phyloP scores from a whole-genome alignment of 306 rosid genomes.

The Quercus rubra region DNA sequence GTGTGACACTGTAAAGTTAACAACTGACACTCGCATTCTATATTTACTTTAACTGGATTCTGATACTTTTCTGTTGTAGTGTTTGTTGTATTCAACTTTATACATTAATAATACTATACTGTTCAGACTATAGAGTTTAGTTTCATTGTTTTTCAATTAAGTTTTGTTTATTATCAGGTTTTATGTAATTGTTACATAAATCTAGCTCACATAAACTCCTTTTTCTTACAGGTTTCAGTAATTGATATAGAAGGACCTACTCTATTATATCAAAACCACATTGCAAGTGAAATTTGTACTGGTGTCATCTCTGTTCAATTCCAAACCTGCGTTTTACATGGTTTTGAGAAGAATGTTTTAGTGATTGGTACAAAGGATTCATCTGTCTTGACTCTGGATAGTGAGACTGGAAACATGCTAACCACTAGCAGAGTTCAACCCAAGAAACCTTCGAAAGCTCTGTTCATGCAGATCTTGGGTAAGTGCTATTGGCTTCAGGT shows the following conservation, averaged over 20 bases:
- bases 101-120: background rate
- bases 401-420: conserved; percentile 61
- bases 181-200: conserved; percentile 4
- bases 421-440: conserved; percentile 61
- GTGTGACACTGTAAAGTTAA: background rate
- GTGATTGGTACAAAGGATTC: conserved; percentile 77
- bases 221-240: conserved; percentile 63
- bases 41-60: background rate
- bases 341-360: conserved; percentile 70
- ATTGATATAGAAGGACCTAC: conserved; percentile 61
- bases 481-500: conserved; percentile 28
- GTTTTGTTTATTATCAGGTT: conserved; percentile 9
- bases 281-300: conserved; percentile 63
- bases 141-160: conserved; percentile 12
- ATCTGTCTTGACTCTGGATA: conserved; percentile 65
- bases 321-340: conserved; percentile 55
- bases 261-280: conserved; percentile 58
- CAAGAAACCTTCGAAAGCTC: conserved; percentile 78
- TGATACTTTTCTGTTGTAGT: background rate
- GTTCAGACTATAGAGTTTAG: background rate
- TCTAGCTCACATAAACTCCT: background rate
- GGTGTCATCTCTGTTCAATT: conserved; percentile 73
- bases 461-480: conserved; percentile 77
- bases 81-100: background rate
- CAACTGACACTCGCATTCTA: background rate